phyloP scores from a whole-genome alignment of 2,329 filamentous ascomycete genomes.

The Dactylella cylindrospora region DNA sequence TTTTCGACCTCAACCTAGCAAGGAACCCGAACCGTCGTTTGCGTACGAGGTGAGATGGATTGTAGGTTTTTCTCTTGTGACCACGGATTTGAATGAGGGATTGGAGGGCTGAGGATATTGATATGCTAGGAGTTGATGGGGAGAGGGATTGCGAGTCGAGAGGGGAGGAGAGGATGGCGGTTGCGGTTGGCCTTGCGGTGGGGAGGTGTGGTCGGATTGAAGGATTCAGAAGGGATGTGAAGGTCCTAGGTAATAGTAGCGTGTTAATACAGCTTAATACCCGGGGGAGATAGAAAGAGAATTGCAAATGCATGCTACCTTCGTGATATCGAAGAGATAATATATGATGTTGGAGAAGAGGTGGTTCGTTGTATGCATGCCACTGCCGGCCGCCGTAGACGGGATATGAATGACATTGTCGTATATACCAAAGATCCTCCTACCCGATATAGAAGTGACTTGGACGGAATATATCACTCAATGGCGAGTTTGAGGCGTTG shows the following conservation, averaged over 20 bases:
- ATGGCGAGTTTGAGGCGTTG: no score
- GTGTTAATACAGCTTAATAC: not conserved
- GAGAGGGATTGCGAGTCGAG: constrained; percentile 1
- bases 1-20: constrained; percentile 57
- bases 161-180: constrained; percentile 1
- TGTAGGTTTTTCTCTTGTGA: constrained; percentile 33
- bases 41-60: constrained; percentile 53
- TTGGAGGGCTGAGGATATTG: not conserved
- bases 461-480: no score
- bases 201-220: constrained; percentile 5
- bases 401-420: constrained; percentile 9
- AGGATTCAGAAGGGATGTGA: constrained; percentile 42
- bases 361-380: constrained; percentile 15
- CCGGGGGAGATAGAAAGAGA: not conserved
- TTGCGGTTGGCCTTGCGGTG: not conserved
- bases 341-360: not conserved
- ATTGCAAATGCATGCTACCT: constrained; percentile 1
- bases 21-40: constrained; percentile 64
- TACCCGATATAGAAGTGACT: no score
- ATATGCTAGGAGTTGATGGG: not conserved
- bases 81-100: constrained; percentile 21
- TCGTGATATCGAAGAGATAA: constrained; percentile 10
- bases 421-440: no score
- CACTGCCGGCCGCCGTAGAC: constrained; percentile 23
- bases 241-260: constrained; percentile 13